phyloP scores from a whole-genome alignment of 2,329 filamentous ascomycete species.

The Phialophora expanda region DNA sequence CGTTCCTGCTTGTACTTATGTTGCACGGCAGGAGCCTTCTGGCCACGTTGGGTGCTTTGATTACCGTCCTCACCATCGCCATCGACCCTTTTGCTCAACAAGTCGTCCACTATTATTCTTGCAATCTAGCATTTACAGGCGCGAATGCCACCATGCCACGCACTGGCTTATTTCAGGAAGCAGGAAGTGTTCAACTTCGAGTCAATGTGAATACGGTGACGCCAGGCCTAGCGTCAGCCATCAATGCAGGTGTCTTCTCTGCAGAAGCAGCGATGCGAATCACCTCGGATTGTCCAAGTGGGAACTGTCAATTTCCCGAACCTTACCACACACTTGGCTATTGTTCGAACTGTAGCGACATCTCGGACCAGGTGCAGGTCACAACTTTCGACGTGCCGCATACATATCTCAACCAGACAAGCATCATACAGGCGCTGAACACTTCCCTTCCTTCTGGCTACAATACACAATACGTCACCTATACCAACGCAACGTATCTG shows the following conservation, averaged over 20 bases:
- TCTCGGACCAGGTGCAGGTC: constrained; percentile 1
- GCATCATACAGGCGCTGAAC: constrained; percentile 2
- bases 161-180: not conserved
- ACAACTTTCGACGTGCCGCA: constrained; percentile 5
- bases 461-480: constrained; percentile 1
- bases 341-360: constrained; percentile 17
- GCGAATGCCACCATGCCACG: constrained; percentile 5
- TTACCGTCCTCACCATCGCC: constrained; percentile 39
- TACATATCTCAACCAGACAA: constrained; percentile 4
- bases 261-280: constrained; percentile 11
- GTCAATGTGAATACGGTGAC: not conserved
- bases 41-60: constrained; percentile 33
- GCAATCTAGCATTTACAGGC: not conserved
- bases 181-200: constrained; percentile 26
- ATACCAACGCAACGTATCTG: not conserved
- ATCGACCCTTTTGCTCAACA: constrained; percentile 44
- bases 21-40: constrained; percentile 10
- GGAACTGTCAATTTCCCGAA: constrained; percentile 18
- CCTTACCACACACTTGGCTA: constrained; percentile 9
- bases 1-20: constrained; percentile 30
- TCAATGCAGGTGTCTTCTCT: constrained; percentile 1
- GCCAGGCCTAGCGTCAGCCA: not conserved
- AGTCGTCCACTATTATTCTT: constrained; percentile 28
- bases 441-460: constrained; percentile 6
- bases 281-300: constrained; percentile 4